Base-by-base conservation (phyloP, 805 yeast species). In the Saturnispora hagleri region DNA sequence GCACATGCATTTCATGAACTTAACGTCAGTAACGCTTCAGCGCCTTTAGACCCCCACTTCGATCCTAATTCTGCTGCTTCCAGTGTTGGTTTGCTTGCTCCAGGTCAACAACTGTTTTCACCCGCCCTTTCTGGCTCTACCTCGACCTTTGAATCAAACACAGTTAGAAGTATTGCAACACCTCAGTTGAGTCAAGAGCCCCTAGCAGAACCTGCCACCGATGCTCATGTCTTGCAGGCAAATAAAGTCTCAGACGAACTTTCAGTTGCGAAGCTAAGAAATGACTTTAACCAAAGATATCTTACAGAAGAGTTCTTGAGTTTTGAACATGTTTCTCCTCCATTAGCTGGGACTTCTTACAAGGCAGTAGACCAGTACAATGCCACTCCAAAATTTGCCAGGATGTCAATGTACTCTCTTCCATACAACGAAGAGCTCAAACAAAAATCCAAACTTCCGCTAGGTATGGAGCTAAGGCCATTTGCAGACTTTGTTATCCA, bases 381-480 rank as follows among this genome's bases (percentile, higher is more conserved):
- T 8, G 80, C 96, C 3, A 80, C 87, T 24, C 93, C 98, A 3
- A 80, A 86, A 54, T 82, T 82, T 65, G 78, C 86, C 62, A 75
- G 95, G 53, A 70, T 87, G 55, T 73, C 96, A 4, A 79, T 89
- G 86, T 87, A 89, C 67, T 81, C 83, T 58, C 77, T 89, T 7
- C 99, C 99, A 3, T 77, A 76, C 38, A 73, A 82, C 17, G 91
- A 87, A 54, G 78, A 76, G 48, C 69, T 89, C 51, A 76, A 93
- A 60, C 72, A 76, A 26, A 76, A 82, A 3, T 77, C 96, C 0
- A 80, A 79, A 53, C 69, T 93, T 48, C 98, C 99, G 1, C 69
- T 93, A 42, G 95, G 96, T 0, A 69, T 91, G 52, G 73, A 89
- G 3, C 69, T 89, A 22, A 79, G 88, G 50, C 99, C 99, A 4